Base-by-base conservation (phyloP, 2,329 filamentous ascomycete species). In the Diaporthe vexans region DNA sequence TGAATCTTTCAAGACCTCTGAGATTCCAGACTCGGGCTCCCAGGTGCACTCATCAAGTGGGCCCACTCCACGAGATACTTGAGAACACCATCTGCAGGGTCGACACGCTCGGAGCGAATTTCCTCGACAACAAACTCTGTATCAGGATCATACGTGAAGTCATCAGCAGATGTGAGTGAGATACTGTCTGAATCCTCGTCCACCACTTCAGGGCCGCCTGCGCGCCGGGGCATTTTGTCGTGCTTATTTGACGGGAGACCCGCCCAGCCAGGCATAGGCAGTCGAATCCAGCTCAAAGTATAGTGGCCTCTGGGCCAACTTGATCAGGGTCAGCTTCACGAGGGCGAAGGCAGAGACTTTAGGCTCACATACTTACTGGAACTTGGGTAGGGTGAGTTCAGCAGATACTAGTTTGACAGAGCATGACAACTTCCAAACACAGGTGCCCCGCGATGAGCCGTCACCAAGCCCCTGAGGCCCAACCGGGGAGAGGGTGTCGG, bases 31-130 rank as follows among this genome's bases (percentile, higher is more conserved):
- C 13, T 79, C 76, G 0, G 89, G 88, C 76, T 91, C 89, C 89
- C 89, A 91, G 0, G 89, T 91, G 72, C 86, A 86, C 73, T 88
- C 81, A n/a, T 89, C 81, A 7, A 91, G 76, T 1, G 86, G 84
- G 85, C 83, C 93, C 93, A 95, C 74, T 89, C 87, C 29, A 94
- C 88, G 1, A 95, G 86, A 79, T 91, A 94, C 33, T 83, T 78
- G 37, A 78, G 81, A 21, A 79, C 78, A 7, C 82, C 82, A 6
- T 83, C 76, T 5, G 79, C 35, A 43, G 71, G 11, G 81, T 75
- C 1, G 77, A 76, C 19, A 82, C 35, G 82, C 78, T 91, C 86
- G 0, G 85, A 85, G 24, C 91, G 80, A 46, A 93, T 85, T 21
- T 82, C 82, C 57, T 92, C 88, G 9, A 92, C 87, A 3, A 85